Evolutionary conservation across 768 basidiomycete genomes (phyloP).

Genomic region (Udeniomyces megalosporus): DNA sequence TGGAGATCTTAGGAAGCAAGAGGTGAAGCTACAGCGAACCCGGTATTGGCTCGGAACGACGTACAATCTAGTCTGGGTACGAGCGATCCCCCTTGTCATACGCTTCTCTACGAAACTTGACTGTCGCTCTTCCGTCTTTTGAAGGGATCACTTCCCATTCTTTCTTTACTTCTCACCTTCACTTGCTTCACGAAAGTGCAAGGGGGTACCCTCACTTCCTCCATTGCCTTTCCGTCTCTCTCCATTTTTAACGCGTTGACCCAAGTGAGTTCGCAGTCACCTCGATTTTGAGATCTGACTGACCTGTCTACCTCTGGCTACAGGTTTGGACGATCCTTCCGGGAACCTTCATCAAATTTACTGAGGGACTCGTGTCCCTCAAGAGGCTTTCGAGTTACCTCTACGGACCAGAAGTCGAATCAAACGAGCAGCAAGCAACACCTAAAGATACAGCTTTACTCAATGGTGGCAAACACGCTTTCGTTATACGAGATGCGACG

Average conservation of each 20-base stretch:
- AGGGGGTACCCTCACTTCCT: slow-evolving; percentile 44
- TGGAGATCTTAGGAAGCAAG: background rate
- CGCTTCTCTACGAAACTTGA: too few relatives aligned
- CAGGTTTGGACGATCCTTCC: slow-evolving; percentile 37
- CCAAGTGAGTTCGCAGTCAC: slow-evolving; percentile 41
- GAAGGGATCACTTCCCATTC: slow-evolving; percentile 6
- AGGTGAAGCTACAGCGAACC: slow-evolving; percentile 2
- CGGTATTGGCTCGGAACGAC: slow-evolving; percentile 4
- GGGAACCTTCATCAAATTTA: slow-evolving; percentile 75
- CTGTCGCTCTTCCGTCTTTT: background rate
- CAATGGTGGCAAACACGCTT: slow-evolving; percentile 42
- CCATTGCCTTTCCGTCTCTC: slow-evolving; percentile 58
- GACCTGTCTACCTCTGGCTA: slow-evolving; percentile 42
- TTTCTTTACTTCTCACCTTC: slow-evolving; percentile 1
- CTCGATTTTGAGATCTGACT: background rate
- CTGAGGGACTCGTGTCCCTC: slow-evolving; percentile 71
- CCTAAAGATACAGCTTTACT: slow-evolving; percentile 33
- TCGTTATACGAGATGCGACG: slow-evolving; percentile 40
- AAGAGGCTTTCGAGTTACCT: slow-evolving; percentile 86
- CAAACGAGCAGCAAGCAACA: too few relatives aligned
- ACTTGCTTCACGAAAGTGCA: background rate
- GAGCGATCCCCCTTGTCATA: too few relatives aligned
- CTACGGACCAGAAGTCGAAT: slow-evolving; percentile 54
- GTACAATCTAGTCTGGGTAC: slow-evolving; percentile 14
- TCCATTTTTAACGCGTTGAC: slow-evolving; percentile 63